Evolutionary conservation across 208 protist species (phyloP).

Genomic region (Vickermania ingenoplastis): DNA sequence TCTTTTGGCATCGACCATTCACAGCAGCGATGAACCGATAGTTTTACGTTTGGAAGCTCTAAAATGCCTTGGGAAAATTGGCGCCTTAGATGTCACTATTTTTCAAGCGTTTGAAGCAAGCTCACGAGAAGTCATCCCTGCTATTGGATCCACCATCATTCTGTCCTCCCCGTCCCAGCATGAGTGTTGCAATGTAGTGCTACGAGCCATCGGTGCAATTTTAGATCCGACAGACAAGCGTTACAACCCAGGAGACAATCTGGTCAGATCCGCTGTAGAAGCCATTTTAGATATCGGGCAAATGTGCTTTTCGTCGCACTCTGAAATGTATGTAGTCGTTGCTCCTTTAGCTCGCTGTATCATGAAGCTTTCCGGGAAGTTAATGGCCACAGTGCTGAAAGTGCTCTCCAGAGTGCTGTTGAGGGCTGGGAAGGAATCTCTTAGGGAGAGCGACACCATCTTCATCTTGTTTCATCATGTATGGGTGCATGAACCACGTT

Average conservation of each 20-base stretch:
- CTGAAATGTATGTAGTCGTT: conserved; percentile 50
- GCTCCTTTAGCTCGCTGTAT: conserved; percentile 38
- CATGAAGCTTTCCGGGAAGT: conserved; percentile 28
- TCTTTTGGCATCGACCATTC: conserved; percentile 50
- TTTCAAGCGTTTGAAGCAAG: conserved; percentile 47
- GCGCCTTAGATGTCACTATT: conserved; percentile 64
- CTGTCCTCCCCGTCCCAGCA: conserved; percentile 39
- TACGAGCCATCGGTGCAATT: conserved; percentile 42
- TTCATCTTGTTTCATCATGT: conserved; percentile 52
- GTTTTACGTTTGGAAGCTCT: conserved; percentile 74
- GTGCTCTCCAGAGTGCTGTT: conserved; percentile 65
- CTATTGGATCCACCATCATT: conserved; percentile 13
- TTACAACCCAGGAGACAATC: conserved; percentile 17
- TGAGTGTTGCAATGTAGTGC: conserved; percentile 63
- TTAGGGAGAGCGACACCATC: conserved; percentile 32
- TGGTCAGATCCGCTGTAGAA: conserved; percentile 48
- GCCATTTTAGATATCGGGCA: conserved; percentile 74
- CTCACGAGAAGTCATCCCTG: conserved; percentile 17
- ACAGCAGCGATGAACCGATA: conserved; percentile 48
- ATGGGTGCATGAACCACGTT: conserved; percentile 39
- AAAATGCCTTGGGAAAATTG: conserved; percentile 64
- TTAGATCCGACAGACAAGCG: conserved; percentile 41
- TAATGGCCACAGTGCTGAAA: conserved; percentile 56
- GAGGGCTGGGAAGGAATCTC: conserved; percentile 33
- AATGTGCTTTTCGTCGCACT: conserved; percentile 44